Conservation (phyloP, 768 basidiomycete genomes). For the Suillus subaureus region DNA sequence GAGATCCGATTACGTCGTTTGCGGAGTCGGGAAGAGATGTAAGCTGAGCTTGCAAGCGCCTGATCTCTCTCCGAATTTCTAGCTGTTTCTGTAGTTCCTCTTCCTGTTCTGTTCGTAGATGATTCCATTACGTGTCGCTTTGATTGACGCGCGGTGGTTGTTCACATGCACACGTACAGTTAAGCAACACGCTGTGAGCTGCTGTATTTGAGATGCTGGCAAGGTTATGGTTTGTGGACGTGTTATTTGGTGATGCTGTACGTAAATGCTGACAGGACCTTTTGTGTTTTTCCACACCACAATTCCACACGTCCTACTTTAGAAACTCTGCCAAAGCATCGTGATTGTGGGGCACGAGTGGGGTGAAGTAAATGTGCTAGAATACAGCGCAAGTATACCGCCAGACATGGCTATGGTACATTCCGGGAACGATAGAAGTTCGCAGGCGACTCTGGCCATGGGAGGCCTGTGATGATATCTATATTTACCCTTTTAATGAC, state of each 20-base stretch:
- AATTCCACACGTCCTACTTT: slow-evolving; percentile 18
- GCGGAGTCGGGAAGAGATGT: slow-evolving; percentile 33
- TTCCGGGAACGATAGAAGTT: background rate
- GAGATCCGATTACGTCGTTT: slow-evolving; percentile 35
- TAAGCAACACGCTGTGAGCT: background rate
- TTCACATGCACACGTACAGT: background rate
- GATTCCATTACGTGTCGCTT: slow-evolving; percentile 52
- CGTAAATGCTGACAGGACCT: slow-evolving; percentile 1
- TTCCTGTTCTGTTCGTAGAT: slow-evolving; percentile 41
- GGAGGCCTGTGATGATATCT: slow-evolving; percentile 17
- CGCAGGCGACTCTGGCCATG: background rate
- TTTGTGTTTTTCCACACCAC: slow-evolving; percentile 11
- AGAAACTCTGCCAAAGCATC: slow-evolving; percentile 7
- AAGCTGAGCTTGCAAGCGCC: slow-evolving; percentile 57
- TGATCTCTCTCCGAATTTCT: slow-evolving; percentile 57
- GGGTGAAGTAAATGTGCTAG: background rate
- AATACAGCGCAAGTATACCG: background rate
- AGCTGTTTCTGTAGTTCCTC: slow-evolving; percentile 45
- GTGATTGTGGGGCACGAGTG: background rate
- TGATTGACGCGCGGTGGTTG: slow-evolving; percentile 2
- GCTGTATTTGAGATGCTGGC: slow-evolving; percentile 4
- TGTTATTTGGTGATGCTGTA: slow-evolving; percentile 21
- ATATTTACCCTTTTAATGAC: background rate
- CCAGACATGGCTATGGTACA: background rate
- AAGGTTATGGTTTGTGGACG: slow-evolving; percentile 15